Conservation (phyloP, 371 early-diverging fungal species). For the Mucor saturninus region DNA sequence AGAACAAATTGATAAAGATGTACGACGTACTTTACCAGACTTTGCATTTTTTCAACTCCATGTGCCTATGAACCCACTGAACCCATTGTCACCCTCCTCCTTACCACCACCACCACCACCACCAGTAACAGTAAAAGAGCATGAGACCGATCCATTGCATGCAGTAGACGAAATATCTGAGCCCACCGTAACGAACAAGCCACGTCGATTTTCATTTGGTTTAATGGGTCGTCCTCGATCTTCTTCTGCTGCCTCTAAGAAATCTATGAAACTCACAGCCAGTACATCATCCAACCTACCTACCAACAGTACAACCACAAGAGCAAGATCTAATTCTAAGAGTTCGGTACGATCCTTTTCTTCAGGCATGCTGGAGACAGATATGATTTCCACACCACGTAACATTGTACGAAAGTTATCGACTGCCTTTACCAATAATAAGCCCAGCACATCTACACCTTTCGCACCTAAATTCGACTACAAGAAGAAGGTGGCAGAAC, state of each 20-base stretch:
- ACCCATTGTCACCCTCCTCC: conserved; percentile 53
- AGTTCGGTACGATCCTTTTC: conserved; percentile 50
- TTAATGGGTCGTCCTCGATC: conserved; percentile 49
- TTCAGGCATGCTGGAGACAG: conserved; percentile 35
- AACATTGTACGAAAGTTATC: conserved; percentile 54
- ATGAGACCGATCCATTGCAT: conserved; percentile 22
- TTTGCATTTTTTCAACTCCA: conserved; percentile 80
- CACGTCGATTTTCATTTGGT: conserved; percentile 48
- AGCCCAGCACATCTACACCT: neutral
- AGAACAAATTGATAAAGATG: conserved; percentile 87
- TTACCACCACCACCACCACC: neutral
- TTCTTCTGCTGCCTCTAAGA: conserved; percentile 47
- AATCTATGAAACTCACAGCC: conserved; percentile 30
- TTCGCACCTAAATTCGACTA: conserved; percentile 14
- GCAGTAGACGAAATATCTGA: conserved; percentile 3
- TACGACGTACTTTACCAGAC: conserved; percentile 82
- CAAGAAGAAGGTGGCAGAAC: conserved; percentile 29
- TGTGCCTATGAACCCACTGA: conserved; percentile 56
- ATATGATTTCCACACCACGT: conserved; percentile 41
- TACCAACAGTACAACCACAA: neutral
- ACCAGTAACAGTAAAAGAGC: neutral
- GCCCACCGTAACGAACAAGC: conserved; percentile 22
- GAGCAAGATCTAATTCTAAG: conserved; percentile 45
- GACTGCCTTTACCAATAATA: conserved; percentile 37
- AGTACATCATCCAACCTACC: conserved; percentile 7